Evolutionary conservation across 345 rosid genomes (phyloP).

Genomic region (Pelargonium nanum): DNA sequence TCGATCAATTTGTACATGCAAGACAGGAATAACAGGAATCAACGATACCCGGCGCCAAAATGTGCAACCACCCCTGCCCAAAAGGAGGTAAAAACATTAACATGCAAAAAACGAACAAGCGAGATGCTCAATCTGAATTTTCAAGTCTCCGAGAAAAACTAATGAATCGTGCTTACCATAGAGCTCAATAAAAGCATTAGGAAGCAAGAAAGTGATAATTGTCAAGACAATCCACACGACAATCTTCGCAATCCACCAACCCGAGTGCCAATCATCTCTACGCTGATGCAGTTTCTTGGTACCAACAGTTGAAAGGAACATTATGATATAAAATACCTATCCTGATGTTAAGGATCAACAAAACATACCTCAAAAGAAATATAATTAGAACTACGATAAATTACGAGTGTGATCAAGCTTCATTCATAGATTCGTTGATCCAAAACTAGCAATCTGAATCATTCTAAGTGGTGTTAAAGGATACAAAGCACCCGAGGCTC

Average conservation of each 20-base stretch:
- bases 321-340: slow-evolving; percentile 57
- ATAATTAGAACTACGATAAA: neutral
- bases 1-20: slow-evolving; percentile 14
- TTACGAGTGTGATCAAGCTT: neutral
- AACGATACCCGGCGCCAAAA: slow-evolving; percentile 92
- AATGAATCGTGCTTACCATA: slow-evolving; percentile 48
- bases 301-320: slow-evolving; percentile 69
- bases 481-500: slow-evolving; percentile 96
- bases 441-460: neutral
- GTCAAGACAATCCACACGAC: slow-evolving; percentile 56
- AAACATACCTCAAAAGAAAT: neutral
- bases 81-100: neutral
- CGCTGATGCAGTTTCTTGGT: slow-evolving; percentile 46
- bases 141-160: neutral
- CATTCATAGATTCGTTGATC: neutral
- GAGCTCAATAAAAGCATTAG: slow-evolving; percentile 49
- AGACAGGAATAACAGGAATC: slow-evolving; percentile 15
- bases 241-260: slow-evolving; percentile 83
- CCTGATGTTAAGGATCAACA: slow-evolving; percentile 13
- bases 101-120: neutral
- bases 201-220: slow-evolving; percentile 56
- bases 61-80: slow-evolving; percentile 84
- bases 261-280: slow-evolving; percentile 84
- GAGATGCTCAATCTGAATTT: neutral
- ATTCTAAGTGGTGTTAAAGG: slow-evolving; percentile 29